These are phyloP conservation scores for Fraxinus greggii DNA, from an alignment of 305 asterid genomes.

Conservation along the genomic window DNA sequence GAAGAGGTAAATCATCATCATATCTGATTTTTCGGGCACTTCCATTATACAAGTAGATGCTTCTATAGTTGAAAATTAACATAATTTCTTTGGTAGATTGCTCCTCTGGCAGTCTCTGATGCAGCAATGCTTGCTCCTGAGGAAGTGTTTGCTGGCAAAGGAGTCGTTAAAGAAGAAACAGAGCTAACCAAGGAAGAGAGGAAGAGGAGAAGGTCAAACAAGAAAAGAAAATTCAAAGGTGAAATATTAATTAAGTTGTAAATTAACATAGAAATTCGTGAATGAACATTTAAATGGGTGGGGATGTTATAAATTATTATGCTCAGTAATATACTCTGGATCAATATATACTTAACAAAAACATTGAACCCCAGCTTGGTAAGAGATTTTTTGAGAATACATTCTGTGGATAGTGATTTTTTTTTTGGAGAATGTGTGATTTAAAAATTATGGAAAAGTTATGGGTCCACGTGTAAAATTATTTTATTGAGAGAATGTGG, in stretches of 20 bases:
- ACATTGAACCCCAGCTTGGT: background rate
- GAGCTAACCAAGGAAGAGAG: slow-evolving; percentile 80
- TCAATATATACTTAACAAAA: background rate
- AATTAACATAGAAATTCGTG: background rate
- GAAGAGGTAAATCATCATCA: slow-evolving; percentile 65
- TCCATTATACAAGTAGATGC: background rate
- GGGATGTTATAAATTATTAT: background rate
- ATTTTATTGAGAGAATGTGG: too few relatives aligned
- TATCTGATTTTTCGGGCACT: background rate
- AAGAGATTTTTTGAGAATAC: background rate
- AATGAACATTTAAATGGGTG: background rate
- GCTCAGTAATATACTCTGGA: background rate
- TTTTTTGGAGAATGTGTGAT: background rate
- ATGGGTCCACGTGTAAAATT: background rate
- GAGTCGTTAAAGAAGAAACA: slow-evolving; percentile 81
- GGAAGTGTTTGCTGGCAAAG: slow-evolving; percentile 87
- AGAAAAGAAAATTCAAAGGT: slow-evolving; percentile 83
- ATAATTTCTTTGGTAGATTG: slow-evolving; percentile 54
- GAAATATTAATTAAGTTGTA: slow-evolving; percentile 16
- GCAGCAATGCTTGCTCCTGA: slow-evolving; percentile 99
- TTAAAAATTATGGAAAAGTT: background rate
- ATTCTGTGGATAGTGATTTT: background rate
- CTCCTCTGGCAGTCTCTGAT: slow-evolving; percentile 89
- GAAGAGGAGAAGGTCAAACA: slow-evolving; percentile 88
- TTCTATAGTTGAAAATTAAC: background rate